These are phyloP conservation scores for Dictyostelium capitatum DNA, from an alignment of 78 protist species.

Conservation along the genomic window DNA sequence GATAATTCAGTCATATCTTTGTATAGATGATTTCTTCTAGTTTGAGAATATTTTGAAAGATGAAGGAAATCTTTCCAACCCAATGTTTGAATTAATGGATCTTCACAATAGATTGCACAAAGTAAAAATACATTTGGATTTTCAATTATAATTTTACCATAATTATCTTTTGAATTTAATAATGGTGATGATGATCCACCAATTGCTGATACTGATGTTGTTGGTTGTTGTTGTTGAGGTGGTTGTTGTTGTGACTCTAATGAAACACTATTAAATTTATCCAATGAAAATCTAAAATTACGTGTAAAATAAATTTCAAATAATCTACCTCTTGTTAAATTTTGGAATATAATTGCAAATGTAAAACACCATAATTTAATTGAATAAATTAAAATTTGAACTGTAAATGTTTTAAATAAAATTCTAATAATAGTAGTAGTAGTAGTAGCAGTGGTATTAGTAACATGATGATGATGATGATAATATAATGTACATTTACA, in stretches of 20 bases:
- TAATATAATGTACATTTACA: not conserved
- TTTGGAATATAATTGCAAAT: slow-evolving; percentile 36
- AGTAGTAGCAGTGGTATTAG: too few relatives aligned
- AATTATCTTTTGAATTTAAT: not conserved
- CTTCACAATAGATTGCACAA: slow-evolving; percentile 2
- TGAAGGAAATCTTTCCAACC: slow-evolving; percentile 64
- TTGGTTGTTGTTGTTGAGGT: not conserved
- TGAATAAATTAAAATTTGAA: slow-evolving; percentile 25
- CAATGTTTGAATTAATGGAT: slow-evolving; percentile 34
- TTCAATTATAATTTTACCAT: slow-evolving; percentile 4
- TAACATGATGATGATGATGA: not conserved
- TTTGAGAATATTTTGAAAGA: slow-evolving; percentile 29
- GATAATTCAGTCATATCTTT: slow-evolving; percentile 1
- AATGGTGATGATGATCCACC: not conserved
- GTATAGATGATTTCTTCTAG: slow-evolving; percentile 12
- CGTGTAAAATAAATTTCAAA: slow-evolving; percentile 42
- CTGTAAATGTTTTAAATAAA: slow-evolving; percentile 45
- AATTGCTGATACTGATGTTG: not conserved
- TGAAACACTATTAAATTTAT: slow-evolving; percentile 16
- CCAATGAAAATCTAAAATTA: slow-evolving; percentile 33
- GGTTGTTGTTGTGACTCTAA: not conserved
- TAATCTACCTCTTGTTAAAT: slow-evolving; percentile 11
- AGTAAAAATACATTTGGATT: slow-evolving; percentile 43
- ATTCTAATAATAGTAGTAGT: slow-evolving; percentile 26
- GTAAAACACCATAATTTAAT: slow-evolving; percentile 34